These are phyloP conservation scores for Crithidia fasciculata DNA, from an alignment of 208 protist species.

Conservation along the genomic window DNA sequence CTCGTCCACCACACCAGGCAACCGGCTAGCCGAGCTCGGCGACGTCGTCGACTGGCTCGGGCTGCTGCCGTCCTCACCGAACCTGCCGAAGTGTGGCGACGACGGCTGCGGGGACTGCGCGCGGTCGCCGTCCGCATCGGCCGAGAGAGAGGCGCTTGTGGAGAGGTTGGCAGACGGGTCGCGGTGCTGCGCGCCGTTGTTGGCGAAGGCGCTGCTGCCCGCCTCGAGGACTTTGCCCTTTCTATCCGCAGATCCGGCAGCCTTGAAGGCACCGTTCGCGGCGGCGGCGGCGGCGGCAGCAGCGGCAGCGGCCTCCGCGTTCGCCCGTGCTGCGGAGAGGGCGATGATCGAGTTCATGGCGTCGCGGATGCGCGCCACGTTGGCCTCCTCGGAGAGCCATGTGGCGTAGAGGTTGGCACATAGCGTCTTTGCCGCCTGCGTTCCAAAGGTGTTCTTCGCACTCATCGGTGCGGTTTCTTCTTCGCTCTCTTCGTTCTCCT, in stretches of 20 bases:
- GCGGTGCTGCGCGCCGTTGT: constrained; percentile 20
- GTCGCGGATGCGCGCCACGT: constrained; percentile 53
- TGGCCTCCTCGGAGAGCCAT: constrained; percentile 66
- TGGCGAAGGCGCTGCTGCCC: constrained; percentile 8
- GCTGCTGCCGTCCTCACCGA: constrained; percentile 48
- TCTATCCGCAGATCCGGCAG: constrained; percentile 9
- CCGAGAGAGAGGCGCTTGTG: constrained; percentile 11
- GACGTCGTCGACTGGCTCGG: constrained; percentile 36
- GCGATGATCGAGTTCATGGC: constrained; percentile 51
- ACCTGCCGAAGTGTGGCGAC: constrained; percentile 32
- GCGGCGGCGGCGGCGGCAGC: neutral
- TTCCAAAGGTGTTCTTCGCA: constrained; percentile 32
- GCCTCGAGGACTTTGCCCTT: constrained; percentile 9
- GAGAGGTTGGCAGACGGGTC: constrained; percentile 19
- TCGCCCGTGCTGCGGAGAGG: constrained; percentile 20
- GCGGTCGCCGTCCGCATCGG: neutral
- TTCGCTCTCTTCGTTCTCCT: neutral
- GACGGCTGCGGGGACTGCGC: constrained; percentile 45
- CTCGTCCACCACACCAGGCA: constrained; percentile 77
- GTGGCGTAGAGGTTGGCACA: constrained; percentile 78
- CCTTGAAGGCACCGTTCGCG: neutral
- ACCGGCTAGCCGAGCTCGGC: constrained; percentile 25
- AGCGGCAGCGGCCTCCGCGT: constrained; percentile 16
- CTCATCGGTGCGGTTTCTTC: constrained; percentile 14
- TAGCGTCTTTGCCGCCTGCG: constrained; percentile 66